These are phyloP conservation scores for Carex kokanica DNA, from an alignment of 176 grass and related monocot species.

Conservation along the genomic window DNA sequence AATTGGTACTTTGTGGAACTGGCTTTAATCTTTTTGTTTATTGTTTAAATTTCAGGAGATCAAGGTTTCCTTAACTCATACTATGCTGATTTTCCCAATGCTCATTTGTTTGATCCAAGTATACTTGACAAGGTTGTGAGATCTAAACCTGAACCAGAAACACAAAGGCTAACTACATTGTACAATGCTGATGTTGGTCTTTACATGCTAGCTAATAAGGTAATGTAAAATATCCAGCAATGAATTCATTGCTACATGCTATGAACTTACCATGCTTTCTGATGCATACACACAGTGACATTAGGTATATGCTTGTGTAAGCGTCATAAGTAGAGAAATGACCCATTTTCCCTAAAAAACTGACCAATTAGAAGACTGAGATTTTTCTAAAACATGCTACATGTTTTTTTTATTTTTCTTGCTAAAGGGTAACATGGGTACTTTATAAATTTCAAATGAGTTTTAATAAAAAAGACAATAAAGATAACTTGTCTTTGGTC, in stretches of 20 bases:
- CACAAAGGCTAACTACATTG: constrained; percentile 80
- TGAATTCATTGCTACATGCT: neutral
- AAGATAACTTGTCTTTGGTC: too few relatives aligned
- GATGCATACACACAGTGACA: too few relatives aligned
- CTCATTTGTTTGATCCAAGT: constrained; percentile 76
- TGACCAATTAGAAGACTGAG: too few relatives aligned
- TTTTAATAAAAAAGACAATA: too few relatives aligned
- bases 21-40: neutral
- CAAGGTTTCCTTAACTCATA: constrained; percentile 80
- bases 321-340: too few relatives aligned
- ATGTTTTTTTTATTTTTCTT: too few relatives aligned
- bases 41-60: constrained; percentile 33
- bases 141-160: constrained; percentile 65
- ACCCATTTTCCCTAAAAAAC: too few relatives aligned
- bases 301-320: too few relatives aligned
- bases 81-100: constrained; percentile 89
- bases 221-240: constrained; percentile 27
- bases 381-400: too few relatives aligned
- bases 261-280: neutral
- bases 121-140: constrained; percentile 32
- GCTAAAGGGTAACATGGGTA: too few relatives aligned
- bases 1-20: neutral
- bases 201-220: constrained; percentile 99
- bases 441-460: too few relatives aligned
- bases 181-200: constrained; percentile 99